These are phyloP conservation scores for Chlorociboria aeruginascens DNA, from an alignment of 495 filamentous ascomycete genomes.

Conservation along the genomic window DNA sequence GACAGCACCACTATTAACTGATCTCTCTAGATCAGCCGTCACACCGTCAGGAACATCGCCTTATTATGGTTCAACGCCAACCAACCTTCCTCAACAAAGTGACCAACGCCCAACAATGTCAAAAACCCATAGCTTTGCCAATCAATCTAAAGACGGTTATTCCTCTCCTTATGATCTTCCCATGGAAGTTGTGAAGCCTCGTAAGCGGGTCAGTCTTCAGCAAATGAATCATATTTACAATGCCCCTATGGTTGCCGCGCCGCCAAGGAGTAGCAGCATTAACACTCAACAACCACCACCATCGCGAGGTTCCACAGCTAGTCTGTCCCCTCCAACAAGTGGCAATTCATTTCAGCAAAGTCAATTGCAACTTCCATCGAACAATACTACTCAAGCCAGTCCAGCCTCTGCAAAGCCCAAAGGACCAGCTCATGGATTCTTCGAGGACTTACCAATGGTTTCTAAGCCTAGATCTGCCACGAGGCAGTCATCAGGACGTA, in stretches of 20 bases:
- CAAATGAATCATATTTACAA: constrained; percentile 8
- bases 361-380: constrained; percentile 3
- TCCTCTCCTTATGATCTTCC: constrained; percentile 90
- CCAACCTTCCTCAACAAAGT: constrained; percentile 4
- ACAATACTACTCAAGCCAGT: constrained; percentile 9
- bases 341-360: constrained; percentile 23
- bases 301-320: constrained; percentile 21
- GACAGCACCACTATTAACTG: constrained; percentile 13
- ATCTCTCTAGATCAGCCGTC: constrained; percentile 23
- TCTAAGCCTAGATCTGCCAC: constrained; percentile 43
- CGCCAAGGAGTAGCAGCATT: constrained; percentile 48
- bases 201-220: constrained; percentile 36
- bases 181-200: constrained; percentile 62
- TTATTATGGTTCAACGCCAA: constrained; percentile 24
- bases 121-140: constrained; percentile 66
- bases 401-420: constrained; percentile 24
- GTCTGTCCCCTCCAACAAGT: constrained; percentile 23
- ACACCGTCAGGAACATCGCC: constrained; percentile 31
- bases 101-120: constrained; percentile 13
- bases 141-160: constrained; percentile 84
- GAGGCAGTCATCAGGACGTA: constrained; percentile 39
- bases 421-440: constrained; percentile 45
- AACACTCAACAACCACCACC: constrained; percentile 27
- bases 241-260: constrained; percentile 6
- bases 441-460: constrained; percentile 72